A percentile compares a stretch with the other conserved stretches of the same genome.
phyloP scores from a whole-genome alignment of 2,329 filamentous ascomycete species.

The Fusarium piperis region DNA sequence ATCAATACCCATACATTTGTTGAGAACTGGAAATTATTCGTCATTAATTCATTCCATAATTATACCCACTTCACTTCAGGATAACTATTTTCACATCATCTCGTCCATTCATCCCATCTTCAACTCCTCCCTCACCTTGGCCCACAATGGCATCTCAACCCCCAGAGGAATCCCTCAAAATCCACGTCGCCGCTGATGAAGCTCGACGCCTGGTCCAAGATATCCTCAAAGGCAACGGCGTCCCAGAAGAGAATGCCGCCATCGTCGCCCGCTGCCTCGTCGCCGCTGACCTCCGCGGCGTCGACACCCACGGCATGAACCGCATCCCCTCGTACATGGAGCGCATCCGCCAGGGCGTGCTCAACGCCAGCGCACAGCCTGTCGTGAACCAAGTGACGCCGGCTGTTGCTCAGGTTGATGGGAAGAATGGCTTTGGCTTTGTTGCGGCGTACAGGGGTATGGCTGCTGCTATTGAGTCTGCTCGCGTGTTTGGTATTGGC shows the following conservation, averaged over 20 bases:
- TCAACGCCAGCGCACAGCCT: constrained; percentile 69
- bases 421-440: constrained; percentile 79
- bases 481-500: constrained; percentile 73
- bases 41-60: not conserved
- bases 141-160: constrained; percentile 27
- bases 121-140: not conserved
- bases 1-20: too few relatives aligned
- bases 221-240: constrained; percentile 69
- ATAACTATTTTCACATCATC: not conserved
- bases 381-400: constrained; percentile 71
- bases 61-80: not conserved
- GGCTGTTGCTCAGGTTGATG: constrained; percentile 74
- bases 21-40: not conserved
- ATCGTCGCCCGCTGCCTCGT: constrained; percentile 76
- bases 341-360: constrained; percentile 74
- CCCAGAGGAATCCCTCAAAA: constrained; percentile 22
- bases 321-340: constrained; percentile 81
- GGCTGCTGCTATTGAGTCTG: constrained; percentile 73
- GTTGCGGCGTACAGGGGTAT: constrained; percentile 75
- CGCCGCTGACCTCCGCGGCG: constrained; percentile 78
- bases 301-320: constrained; percentile 82
- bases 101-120: not conserved
- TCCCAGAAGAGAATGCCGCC: constrained; percentile 65
- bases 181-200: constrained; percentile 52
- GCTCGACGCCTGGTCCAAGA: constrained; percentile 59